These are phyloP conservation scores for Vaccinium darrowii DNA, from an alignment of 148 eudicot genomes.

Conservation along the genomic window DNA sequence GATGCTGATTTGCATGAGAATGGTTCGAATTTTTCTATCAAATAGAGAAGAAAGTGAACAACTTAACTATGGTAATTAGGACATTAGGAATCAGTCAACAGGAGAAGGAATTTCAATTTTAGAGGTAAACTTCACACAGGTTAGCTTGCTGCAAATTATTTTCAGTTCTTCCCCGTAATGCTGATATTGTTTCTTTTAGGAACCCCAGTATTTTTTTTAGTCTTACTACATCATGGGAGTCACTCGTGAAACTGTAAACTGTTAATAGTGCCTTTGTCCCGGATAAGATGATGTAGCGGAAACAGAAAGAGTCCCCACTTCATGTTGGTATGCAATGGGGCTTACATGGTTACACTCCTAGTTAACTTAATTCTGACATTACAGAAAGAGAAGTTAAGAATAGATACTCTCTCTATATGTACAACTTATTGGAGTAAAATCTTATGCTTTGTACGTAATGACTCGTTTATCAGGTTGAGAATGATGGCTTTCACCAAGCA, in stretches of 20 bases:
- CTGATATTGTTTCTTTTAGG: neutral
- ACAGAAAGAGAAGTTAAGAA: neutral
- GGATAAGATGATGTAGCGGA: too few species aligned
- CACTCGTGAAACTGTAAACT: too few species aligned
- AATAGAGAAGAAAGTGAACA: neutral
- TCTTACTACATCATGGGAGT: neutral
- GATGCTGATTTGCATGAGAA: neutral
- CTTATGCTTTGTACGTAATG: neutral
- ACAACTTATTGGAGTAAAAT: neutral
- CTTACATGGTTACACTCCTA: neutral
- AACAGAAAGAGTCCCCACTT: neutral
- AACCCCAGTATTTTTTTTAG: neutral
- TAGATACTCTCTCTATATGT: neutral
- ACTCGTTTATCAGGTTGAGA: slow-evolving; percentile 19
- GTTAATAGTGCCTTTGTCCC: too few species aligned
- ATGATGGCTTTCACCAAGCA: slow-evolving; percentile 20
- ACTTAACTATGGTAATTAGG: neutral
- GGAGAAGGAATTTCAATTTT: neutral
- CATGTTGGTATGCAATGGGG: neutral
- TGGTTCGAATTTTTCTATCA: neutral
- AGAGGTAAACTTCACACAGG: neutral
- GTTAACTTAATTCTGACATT: neutral
- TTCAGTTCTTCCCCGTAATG: neutral
- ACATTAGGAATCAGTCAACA: neutral
- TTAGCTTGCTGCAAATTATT: neutral